A percentile compares a stretch with the other conserved stretches of the same genome.
phyloP scores from a whole-genome alignment of 306 rosid genomes.

The Begonia masoniana region DNA sequence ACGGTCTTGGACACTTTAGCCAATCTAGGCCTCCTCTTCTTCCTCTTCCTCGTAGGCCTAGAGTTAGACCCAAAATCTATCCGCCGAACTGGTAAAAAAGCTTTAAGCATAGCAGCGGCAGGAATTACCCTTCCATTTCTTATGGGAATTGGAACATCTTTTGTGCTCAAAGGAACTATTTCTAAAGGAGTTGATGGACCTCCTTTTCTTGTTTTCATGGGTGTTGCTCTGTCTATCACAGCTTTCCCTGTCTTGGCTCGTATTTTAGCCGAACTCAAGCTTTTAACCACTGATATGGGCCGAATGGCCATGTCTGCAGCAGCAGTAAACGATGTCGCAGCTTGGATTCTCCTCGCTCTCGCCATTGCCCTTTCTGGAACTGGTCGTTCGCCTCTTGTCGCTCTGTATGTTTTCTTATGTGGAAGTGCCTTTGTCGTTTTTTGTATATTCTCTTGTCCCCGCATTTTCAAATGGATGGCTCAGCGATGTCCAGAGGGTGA shows the following conservation, averaged over 20 bases:
- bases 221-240: constrained; percentile 63
- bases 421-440: constrained; percentile 46
- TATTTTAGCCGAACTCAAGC: constrained; percentile 84
- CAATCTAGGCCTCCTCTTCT: constrained; percentile 60
- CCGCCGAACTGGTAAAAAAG: constrained; percentile 43
- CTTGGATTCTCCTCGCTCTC: constrained; percentile 90
- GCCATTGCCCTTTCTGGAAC: constrained; percentile 78
- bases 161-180: constrained; percentile 31
- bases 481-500: constrained; percentile 62
- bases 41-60: constrained; percentile 45
- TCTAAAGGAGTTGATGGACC: constrained; percentile 30
- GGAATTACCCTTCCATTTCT: constrained; percentile 54
- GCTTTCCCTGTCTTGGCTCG: constrained; percentile 94
- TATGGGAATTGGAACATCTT: constrained; percentile 58
- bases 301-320: constrained; percentile 91
- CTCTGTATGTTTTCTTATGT: constrained; percentile 63
- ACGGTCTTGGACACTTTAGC: constrained; percentile 55
- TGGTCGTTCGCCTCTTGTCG: constrained; percentile 49
- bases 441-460: constrained; percentile 32
- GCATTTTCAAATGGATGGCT: constrained; percentile 50
- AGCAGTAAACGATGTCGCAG: constrained; percentile 79
- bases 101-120: constrained; percentile 39
- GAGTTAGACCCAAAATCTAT: constrained; percentile 42
- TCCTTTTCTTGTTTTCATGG: constrained; percentile 57
- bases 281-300: constrained; percentile 67